Percentiles rank a stretch among this genome's conserved stretches.
Evolutionary conservation across 2,329 filamentous ascomycete species (phyloP).

Genomic region (Podosphaera xanthii): DNA sequence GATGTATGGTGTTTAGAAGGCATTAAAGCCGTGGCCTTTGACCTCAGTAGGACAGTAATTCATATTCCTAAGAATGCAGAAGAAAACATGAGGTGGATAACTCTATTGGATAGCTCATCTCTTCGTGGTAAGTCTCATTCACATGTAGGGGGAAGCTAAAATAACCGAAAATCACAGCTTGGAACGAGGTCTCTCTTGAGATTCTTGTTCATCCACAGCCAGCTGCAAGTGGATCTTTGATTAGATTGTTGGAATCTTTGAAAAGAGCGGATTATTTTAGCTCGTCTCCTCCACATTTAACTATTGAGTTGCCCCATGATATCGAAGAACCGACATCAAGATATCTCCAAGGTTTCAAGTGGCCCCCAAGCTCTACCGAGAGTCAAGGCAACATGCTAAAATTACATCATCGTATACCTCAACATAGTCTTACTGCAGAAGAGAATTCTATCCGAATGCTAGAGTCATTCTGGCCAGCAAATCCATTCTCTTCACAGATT

Average conservation of each 20-base stretch:
- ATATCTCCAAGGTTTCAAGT: constrained; percentile 41
- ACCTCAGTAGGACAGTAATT: constrained; percentile 39
- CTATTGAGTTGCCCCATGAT: constrained; percentile 56
- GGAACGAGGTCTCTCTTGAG: constrained; percentile 59
- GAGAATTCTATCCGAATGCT: constrained; percentile 55
- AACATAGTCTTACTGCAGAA: constrained; percentile 34
- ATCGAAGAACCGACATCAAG: constrained; percentile 40
- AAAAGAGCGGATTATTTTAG: constrained; percentile 53
- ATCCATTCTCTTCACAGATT: constrained; percentile 43
- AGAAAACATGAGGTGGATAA: constrained; percentile 52
- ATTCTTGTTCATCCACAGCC: constrained; percentile 60
- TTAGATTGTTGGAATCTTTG: constrained; percentile 57
- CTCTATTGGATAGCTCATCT: constrained; percentile 50
- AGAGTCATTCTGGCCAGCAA: constrained; percentile 67
- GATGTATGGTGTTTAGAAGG: constrained; percentile 43
- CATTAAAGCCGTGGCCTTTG: constrained; percentile 29
- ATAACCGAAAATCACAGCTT: constrained; percentile 26
- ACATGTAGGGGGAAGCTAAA: constrained; percentile 1
- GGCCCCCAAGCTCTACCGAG: constrained; percentile 30
- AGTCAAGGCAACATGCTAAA: constrained; percentile 33
- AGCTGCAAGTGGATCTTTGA: constrained; percentile 48
- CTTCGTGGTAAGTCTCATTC: constrained; percentile 29
- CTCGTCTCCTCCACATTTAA: constrained; percentile 47
- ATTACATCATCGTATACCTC: constrained; percentile 50
- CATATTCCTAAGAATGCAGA: constrained; percentile 43